Conservation (phyloP, 208 protist genomes). For the Acanthamoeba rhysodes region DNA sequence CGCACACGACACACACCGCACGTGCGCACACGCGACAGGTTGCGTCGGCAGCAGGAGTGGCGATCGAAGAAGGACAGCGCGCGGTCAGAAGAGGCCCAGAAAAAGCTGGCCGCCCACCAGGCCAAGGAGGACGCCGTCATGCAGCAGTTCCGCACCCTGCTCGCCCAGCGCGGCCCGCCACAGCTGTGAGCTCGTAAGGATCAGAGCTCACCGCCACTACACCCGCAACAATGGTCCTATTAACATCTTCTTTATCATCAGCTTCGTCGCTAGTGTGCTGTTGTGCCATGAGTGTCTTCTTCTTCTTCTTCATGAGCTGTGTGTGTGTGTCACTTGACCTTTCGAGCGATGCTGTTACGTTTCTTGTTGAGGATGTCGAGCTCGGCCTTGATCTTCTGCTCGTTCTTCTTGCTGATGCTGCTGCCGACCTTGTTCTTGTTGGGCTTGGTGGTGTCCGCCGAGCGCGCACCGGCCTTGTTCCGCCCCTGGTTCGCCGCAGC, state of each 20-base stretch:
- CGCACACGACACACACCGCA: too few relatives aligned
- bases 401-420: not conserved
- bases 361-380: conserved; percentile 30
- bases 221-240: not conserved
- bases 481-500: not conserved
- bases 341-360: not conserved
- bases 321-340: conserved; percentile 22
- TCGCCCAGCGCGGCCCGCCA: not conserved
- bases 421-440: not conserved
- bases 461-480: not conserved
- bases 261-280: not conserved
- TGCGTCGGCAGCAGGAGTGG: not conserved
- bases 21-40: not conserved
- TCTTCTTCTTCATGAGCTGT: too few relatives aligned
- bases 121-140: conserved; percentile 26
- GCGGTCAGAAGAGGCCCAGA: not conserved
- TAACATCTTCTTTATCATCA: not conserved
- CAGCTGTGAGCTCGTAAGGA: not conserved
- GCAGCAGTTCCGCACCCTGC: conserved; percentile 21
- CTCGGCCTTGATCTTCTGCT: not conserved
- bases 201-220: not conserved
- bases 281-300: not conserved
- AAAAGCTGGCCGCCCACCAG: conserved; percentile 16
- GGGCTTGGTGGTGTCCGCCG: not conserved
- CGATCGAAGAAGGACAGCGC: not conserved